Percentiles rank a stretch among this genome's conserved stretches.
phyloP scores from a whole-genome alignment of 208 protist species.

The Trypanosoma avium region DNA sequence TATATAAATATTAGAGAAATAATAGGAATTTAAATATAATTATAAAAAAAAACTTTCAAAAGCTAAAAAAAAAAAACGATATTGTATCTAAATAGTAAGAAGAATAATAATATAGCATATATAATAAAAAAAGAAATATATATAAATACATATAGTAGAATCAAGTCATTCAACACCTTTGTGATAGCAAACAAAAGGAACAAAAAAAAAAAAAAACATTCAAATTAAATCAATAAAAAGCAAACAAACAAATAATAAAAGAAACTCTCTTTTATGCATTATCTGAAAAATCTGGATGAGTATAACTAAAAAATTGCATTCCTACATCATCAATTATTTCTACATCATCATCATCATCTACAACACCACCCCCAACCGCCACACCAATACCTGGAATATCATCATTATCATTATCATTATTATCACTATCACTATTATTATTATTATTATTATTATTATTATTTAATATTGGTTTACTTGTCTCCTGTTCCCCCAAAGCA shows the following conservation, averaged over 20 bases:
- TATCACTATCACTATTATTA: neutral
- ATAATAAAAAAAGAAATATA: too few relatives aligned
- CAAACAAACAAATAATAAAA: conserved; percentile 15
- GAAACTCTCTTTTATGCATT: conserved; percentile 15
- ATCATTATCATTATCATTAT: conserved; percentile 9
- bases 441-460: neutral
- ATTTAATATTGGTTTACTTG: neutral
- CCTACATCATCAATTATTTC: conserved; percentile 80
- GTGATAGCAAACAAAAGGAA: conserved; percentile 2
- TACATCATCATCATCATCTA: conserved; percentile 32
- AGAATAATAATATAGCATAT: too few relatives aligned
- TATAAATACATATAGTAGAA: too few relatives aligned
- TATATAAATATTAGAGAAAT: conserved; percentile 3
- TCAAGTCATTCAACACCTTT: too few relatives aligned
- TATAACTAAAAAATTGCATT: conserved; percentile 42
- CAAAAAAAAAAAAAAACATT: conserved; percentile 3
- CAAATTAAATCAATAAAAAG: conserved; percentile 14
- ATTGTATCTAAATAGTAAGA: too few relatives aligned
- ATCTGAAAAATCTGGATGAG: conserved; percentile 46
- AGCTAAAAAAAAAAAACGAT: too few relatives aligned
- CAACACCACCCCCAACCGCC: neutral
- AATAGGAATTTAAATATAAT: neutral
- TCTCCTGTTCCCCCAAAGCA: neutral
- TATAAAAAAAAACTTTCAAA: neutral
- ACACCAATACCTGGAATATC: neutral